These are phyloP conservation scores for Aspergillus udagawae DNA, from an alignment of 2,329 filamentous ascomycete species.

Conservation along the genomic window DNA sequence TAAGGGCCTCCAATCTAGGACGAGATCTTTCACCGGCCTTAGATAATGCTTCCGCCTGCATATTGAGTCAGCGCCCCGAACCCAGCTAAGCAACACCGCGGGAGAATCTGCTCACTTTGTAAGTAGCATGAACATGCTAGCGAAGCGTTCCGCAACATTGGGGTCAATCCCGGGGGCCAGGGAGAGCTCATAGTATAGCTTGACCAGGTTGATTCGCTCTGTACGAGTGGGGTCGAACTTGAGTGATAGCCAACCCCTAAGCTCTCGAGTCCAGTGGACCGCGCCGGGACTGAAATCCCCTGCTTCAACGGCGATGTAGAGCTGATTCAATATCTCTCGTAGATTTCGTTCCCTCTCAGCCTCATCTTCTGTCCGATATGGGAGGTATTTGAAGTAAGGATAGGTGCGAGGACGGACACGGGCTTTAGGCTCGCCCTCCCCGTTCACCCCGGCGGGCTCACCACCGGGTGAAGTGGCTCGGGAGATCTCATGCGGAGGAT, in stretches of 20 bases:
- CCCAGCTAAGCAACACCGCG: not conserved
- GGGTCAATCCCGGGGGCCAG: conserved; percentile 85
- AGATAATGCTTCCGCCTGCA: conserved; percentile 89
- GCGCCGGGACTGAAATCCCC: conserved; percentile 94
- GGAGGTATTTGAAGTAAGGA: conserved; percentile 85
- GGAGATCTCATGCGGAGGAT: conserved; percentile 65
- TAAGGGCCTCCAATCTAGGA: conserved; percentile 86
- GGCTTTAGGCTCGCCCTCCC: conserved; percentile 58
- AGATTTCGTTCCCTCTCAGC: conserved; percentile 72
- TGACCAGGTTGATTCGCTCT: conserved; percentile 76
- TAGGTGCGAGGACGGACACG: conserved; percentile 79
- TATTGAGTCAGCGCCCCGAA: conserved; percentile 16
- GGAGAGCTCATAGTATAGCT: conserved; percentile 89
- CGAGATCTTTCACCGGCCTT: conserved; percentile 82
- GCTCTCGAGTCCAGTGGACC: conserved; percentile 94
- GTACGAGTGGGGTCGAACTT: conserved; percentile 94
- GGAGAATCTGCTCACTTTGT: conserved; percentile 66
- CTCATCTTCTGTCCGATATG: conserved; percentile 82
- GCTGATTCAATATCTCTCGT: conserved; percentile 82
- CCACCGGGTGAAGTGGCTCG: conserved; percentile 79
- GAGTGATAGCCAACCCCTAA: conserved; percentile 88
- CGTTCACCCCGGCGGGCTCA: conserved; percentile 46
- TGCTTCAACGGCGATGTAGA: conserved; percentile 86
- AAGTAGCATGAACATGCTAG: conserved; percentile 92
- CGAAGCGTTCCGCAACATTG: conserved; percentile 78